phyloP scores from a whole-genome alignment of 306 rosid genomes.

The Lathyrus tuberosus region DNA sequence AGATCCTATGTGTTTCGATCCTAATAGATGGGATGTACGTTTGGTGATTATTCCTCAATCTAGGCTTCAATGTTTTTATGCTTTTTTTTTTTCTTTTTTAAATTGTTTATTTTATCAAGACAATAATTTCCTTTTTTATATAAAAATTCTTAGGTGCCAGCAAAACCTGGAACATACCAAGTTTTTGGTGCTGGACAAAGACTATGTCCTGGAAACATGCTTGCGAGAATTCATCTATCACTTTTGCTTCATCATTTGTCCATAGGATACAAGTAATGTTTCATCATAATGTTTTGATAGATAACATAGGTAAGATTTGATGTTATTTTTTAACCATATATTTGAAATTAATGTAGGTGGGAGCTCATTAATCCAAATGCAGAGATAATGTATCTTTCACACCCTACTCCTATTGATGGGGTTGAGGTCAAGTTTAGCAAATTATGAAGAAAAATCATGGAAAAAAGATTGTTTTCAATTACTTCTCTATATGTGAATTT shows the following conservation, averaged over 20 bases:
- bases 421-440: slow-evolving; percentile 43
- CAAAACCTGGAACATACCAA: slow-evolving; percentile 41
- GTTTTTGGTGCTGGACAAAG: slow-evolving; percentile 50
- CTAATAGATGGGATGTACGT: slow-evolving; percentile 45
- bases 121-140: neutral
- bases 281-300: neutral
- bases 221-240: slow-evolving; percentile 48
- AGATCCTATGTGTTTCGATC: slow-evolving; percentile 40
- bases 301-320: neutral
- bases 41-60: neutral
- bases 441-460: slow-evolving; percentile 10
- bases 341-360: slow-evolving; percentile 41
- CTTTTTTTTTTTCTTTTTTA: neutral
- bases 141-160: slow-evolving; percentile 21
- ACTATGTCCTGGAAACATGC: slow-evolving; percentile 53
- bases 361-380: slow-evolving; percentile 44
- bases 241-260: slow-evolving; percentile 52
- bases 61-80: neutral
- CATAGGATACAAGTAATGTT: slow-evolving; percentile 48
- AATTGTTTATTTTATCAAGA: neutral
- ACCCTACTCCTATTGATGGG: slow-evolving; percentile 42
- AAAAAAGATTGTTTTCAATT: neutral
- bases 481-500: no score
- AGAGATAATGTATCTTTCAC: slow-evolving; percentile 42
- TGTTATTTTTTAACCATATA: neutral